These are phyloP conservation scores for Scenedesmus sp. DNA, from an alignment of 163 green algal species.

Conservation along the genomic window DNA sequence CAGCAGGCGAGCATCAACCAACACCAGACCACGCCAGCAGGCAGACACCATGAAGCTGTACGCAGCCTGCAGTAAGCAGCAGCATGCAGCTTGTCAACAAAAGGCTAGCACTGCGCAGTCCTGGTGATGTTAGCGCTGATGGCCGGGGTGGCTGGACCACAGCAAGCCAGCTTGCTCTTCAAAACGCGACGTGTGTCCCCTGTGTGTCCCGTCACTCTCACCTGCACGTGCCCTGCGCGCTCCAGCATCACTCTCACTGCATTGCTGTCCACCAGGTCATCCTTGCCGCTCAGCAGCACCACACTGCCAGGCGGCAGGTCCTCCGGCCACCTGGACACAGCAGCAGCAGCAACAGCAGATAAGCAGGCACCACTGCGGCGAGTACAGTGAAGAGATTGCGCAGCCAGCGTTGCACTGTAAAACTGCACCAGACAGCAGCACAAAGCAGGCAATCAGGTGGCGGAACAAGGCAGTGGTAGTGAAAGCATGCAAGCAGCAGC, in stretches of 20 bases:
- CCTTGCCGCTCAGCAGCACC: constrained; percentile 37
- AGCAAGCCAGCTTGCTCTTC: background rate
- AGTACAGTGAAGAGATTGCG: too few species aligned
- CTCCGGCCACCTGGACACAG: constrained; percentile 24
- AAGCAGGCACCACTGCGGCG: background rate
- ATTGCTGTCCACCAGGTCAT: constrained; percentile 30
- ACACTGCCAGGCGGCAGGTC: constrained; percentile 20
- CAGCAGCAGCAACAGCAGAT: background rate
- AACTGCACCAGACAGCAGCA: too few species aligned
- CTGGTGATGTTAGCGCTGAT: background rate
- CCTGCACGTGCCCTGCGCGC: constrained; percentile 14
- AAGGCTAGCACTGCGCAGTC: too few species aligned
- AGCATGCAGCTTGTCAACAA: too few species aligned
- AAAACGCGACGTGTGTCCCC: background rate
- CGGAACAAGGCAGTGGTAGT: too few species aligned
- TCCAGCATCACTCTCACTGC: constrained; percentile 13
- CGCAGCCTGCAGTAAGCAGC: too few species aligned
- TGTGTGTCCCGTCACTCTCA: background rate
- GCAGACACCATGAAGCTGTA: too few species aligned
- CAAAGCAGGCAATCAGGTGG: too few species aligned
- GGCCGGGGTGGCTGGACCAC: background rate
- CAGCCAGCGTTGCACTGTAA: too few species aligned
- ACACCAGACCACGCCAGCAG: too few species aligned
- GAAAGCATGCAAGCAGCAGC: too few species aligned
- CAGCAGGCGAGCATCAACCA: too few species aligned